Base-by-base conservation (phyloP, 352 stramenopile genomes). In the Phytophthora rubi region DNA sequence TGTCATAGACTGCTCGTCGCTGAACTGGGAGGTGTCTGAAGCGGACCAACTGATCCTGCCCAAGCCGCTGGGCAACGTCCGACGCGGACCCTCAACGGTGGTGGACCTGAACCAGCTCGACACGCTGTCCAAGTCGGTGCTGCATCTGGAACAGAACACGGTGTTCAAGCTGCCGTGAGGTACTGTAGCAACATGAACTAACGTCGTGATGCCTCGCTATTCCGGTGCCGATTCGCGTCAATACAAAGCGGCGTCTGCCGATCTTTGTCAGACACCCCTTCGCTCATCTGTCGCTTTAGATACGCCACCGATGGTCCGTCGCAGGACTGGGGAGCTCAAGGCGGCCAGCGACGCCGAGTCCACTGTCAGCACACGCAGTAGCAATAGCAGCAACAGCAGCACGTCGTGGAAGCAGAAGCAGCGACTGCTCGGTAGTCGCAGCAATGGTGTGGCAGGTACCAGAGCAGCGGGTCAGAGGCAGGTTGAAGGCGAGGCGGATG, bases 121-220 rank as follows among this genome's bases (percentile, higher is more conserved):
- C 57, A 86, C 71, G 45, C 70, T 92, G 53, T 83, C 85, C 37
- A 76, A 87, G 63, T 83, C 84, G 32, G 82, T 92, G 70, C 74
- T 92, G 47, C 82, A 91, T 74, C 72, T 92, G 65, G 85, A 92
- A 73, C 81, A 91, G 69, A 89, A 80, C 68, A 92, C 81, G 16
- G 59, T 90, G 32, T 56, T 89, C 42, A 90, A 89, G 68, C 64
- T 92, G 18, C 64, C 72, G 30, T 90, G 63, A 84, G 18, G 21
- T 58, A 64, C 23, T 26, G 53, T n/a, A 26, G 61, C 37, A 42
- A 42, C 35, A 30, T 30, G 2, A 30, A 30, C 26, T 30, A 30
- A 30, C 26, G 2, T 30, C 26, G 2, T 42, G 8, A 6, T 13
- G 39, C 39, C 13, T 15, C 13, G 39, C 39, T 48, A 18, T 37